Evolutionary conservation across 225 moss, liverwort and hornwort species (phyloP).

Genomic region (Asterella californica): DNA sequence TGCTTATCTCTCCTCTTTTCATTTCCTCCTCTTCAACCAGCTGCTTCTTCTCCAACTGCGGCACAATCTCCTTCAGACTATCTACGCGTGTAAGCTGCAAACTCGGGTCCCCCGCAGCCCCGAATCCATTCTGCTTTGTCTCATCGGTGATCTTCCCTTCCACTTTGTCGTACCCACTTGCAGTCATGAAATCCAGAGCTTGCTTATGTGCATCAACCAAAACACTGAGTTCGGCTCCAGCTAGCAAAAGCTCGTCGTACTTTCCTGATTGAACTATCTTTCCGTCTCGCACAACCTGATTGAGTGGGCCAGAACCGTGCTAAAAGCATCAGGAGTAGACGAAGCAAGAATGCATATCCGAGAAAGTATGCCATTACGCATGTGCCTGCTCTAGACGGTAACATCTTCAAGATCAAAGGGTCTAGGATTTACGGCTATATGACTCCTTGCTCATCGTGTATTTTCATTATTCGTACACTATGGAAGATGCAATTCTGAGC

Average conservation of each 20-base stretch:
- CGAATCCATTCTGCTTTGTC: background rate
- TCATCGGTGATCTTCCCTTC: background rate
- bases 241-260: conserved; percentile 52
- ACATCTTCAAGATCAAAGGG: too few species aligned
- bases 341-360: too few species aligned
- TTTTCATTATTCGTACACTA: background rate
- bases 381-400: too few species aligned
- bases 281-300: conserved; percentile 58
- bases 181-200: conserved; percentile 36
- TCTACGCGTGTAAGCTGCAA: conserved; percentile 38
- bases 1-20: conserved; percentile 30
- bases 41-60: conserved; percentile 24
- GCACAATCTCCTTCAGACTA: conserved; percentile 26
- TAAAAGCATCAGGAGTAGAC: too few species aligned
- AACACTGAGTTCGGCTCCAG: conserved; percentile 47
- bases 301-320: background rate
- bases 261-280: conserved; percentile 65
- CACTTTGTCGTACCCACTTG: conserved; percentile 28
- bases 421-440: too few species aligned
- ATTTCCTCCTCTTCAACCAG: conserved; percentile 50
- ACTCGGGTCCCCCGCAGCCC: background rate
- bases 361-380: too few species aligned
- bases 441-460: too few species aligned
- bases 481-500: background rate
- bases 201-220: conserved; percentile 51